Evolutionary conservation across 148 eudicot genomes (phyloP).

Genomic region (Beta vulgaris): DNA sequence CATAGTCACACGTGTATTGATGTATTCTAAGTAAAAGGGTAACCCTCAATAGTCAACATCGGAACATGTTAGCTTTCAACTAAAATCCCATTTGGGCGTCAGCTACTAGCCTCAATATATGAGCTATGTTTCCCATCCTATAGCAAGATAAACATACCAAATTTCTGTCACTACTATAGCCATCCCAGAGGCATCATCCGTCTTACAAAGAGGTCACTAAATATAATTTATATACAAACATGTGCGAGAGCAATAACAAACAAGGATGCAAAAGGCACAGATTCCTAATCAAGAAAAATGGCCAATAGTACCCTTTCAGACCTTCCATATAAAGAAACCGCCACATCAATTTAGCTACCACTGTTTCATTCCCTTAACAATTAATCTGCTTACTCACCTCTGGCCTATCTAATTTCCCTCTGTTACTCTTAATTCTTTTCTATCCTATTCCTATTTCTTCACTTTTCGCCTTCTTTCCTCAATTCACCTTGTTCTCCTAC

Average conservation of each 20-base stretch:
- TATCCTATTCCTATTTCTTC: background rate
- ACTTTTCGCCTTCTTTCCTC: background rate
- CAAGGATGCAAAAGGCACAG: background rate
- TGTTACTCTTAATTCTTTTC: background rate
- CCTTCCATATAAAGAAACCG: background rate
- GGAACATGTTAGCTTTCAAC: background rate
- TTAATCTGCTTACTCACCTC: background rate
- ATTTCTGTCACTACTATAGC: background rate
- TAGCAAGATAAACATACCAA: background rate
- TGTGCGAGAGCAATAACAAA: background rate
- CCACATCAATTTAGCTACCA: background rate
- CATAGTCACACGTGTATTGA: no score
- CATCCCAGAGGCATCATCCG: background rate
- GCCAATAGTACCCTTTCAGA: background rate
- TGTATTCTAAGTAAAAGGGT: no score
- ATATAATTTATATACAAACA: no score
- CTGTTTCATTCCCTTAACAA: background rate
- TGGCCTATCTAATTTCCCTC: background rate
- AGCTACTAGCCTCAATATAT: background rate
- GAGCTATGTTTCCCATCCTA: background rate
- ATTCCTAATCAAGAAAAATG: background rate
- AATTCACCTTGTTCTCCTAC: background rate
- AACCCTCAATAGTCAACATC: no score
- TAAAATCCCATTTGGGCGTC: background rate
- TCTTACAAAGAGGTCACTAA: background rate